Evolutionary conservation across 495 filamentous ascomycete species (phyloP).

Genomic region (Pyrenopolyporus hunteri): DNA sequence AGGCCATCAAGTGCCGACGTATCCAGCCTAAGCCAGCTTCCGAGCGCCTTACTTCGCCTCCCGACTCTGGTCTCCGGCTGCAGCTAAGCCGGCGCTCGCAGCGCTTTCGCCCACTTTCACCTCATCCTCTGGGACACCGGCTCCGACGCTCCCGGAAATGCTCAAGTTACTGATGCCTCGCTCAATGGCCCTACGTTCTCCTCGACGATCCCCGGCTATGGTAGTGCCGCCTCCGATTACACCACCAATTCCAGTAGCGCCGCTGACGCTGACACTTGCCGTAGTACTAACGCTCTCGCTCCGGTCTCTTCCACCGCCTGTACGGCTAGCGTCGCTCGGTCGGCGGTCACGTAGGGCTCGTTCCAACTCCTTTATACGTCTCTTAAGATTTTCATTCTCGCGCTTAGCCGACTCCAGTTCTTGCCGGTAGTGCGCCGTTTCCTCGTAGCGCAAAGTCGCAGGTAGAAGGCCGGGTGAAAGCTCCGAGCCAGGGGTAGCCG

Average conservation of each 20-base stretch:
- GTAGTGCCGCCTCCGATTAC: constrained; percentile 31
- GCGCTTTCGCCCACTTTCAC: constrained; percentile 64
- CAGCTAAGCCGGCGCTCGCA: constrained; percentile 50
- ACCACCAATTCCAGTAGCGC: constrained; percentile 28
- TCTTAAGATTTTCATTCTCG: constrained; percentile 80
- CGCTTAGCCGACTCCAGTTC: constrained; percentile 76
- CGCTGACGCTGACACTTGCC: constrained; percentile 42
- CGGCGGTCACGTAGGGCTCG: constrained; percentile 52
- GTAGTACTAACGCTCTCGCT: constrained; percentile 44
- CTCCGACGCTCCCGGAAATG: constrained; percentile 44
- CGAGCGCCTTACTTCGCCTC: constrained; percentile 18
- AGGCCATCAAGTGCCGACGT: not conserved
- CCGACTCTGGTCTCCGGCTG: constrained; percentile 12
- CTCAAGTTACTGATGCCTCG: constrained; percentile 46
- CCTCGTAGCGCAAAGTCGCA: constrained; percentile 71
- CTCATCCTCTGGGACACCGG: constrained; percentile 56
- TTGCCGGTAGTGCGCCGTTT: constrained; percentile 67
- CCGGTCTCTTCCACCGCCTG: constrained; percentile 48
- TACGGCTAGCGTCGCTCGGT: constrained; percentile 50
- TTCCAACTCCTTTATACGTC: constrained; percentile 77
- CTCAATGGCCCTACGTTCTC: constrained; percentile 38
- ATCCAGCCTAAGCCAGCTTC: not conserved
- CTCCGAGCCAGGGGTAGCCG: constrained; percentile 45
- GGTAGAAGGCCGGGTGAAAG: constrained; percentile 55
- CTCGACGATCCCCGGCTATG: constrained; percentile 37